phyloP scores from a whole-genome alignment of 345 rosid genomes.

The Lepidium aucheri region DNA sequence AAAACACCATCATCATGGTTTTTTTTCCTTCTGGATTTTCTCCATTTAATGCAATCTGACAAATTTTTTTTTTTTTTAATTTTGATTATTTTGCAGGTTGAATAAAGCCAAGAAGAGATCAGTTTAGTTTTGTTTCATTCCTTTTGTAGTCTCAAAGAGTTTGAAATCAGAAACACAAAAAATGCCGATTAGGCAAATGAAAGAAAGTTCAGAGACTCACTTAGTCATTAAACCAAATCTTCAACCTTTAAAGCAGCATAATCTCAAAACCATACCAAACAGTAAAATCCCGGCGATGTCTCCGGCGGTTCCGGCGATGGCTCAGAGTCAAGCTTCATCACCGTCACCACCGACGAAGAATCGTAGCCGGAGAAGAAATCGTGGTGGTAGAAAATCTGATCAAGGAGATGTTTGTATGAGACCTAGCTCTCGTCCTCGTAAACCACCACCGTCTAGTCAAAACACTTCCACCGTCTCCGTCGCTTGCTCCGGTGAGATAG shows the following conservation, averaged over 20 bases:
- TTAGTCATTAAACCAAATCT: constrained; percentile 56
- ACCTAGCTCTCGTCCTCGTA: constrained; percentile 94
- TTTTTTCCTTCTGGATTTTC: constrained; percentile 19
- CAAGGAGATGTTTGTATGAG: constrained; percentile 77
- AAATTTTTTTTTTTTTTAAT: background rate
- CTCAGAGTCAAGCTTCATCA: constrained; percentile 49
- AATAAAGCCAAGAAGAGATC: constrained; percentile 24
- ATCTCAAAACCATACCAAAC: constrained; percentile 57
- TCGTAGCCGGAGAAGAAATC: constrained; percentile 75
- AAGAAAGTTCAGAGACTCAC: constrained; percentile 71
- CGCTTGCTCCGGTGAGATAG: background rate
- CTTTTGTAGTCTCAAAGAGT: constrained; percentile 14
- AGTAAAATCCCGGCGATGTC: constrained; percentile 36
- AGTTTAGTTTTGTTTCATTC: constrained; percentile 21
- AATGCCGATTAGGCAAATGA: constrained; percentile 91
- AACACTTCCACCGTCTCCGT: background rate
- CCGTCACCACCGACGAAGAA: constrained; percentile 68
- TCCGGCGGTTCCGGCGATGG: constrained; percentile 9
- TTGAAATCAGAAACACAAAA: background rate
- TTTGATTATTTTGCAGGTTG: constrained; percentile 25
- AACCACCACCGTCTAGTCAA: constrained; percentile 29
- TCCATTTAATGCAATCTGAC: constrained; percentile 32
- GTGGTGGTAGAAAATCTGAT: constrained; percentile 94
- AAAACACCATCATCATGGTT: constrained; percentile 8
- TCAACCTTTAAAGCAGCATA: constrained; percentile 39